Evolutionary conservation across 2,329 filamentous ascomycete species (phyloP), one percentile per base, ranked within the genome.

Genomic region (Xylaria sp.): DNA sequence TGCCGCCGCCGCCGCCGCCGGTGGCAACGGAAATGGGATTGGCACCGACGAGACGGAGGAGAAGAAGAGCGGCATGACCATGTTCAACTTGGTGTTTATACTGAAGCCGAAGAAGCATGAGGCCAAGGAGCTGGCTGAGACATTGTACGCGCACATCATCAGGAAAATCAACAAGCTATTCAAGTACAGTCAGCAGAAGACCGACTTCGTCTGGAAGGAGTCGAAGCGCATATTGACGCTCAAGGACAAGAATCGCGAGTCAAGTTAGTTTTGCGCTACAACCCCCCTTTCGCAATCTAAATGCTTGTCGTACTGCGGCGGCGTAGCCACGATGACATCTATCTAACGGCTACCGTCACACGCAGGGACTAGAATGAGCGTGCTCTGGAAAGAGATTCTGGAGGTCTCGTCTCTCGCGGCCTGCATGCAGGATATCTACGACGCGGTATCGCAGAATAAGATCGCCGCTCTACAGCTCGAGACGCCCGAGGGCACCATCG

Each of bases 51-150:
- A 84, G 67, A 80, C 84, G 49, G 85, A 91, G 70, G 85, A 89
- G 76, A 90, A 92, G 78, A 84, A 85, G 73, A 89, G 86, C 72
- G 88, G 89, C 56, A 94, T 98, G 92, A 94, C 91, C 71, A 98
- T 98, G 95, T 99, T 99, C 82, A 97, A 98, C 79, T 88, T 98
- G 12, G 94, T 98, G 28, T 98, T 98, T 79, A 92, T 97, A 60
- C 84, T 98, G 72, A 92, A 93, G 73, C 92, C 94, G 2, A 91
- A 91, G 59, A 89, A 91, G 62, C 85, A 94, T 66, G 92, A 97
- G 77, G 90, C 92, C 72, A 92, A 92, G 66, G 85, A 87, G 84
- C 76, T 97, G 55, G 88, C 91, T 52, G 92, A 97, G 72, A 90
- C 83, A 5, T 80, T 98, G 78, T 97, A 97, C 79, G 87, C 92